Conservation (phyloP, 192 early-diverging fungal genomes). For the Lobosporangium transversale region DNA sequence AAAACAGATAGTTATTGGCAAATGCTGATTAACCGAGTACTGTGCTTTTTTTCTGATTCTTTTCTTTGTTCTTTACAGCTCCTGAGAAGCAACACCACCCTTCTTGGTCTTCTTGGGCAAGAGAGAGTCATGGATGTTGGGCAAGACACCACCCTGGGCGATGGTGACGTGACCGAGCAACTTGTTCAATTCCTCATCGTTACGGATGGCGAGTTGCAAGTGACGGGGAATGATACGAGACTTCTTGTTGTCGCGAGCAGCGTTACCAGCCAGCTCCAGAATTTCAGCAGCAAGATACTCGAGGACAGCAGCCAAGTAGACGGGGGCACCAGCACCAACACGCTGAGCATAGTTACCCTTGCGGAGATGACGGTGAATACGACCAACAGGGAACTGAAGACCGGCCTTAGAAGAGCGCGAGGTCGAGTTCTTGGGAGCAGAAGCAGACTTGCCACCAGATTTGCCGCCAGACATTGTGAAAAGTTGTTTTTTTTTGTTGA, state of each 20-base stretch:
- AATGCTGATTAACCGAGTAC: conserved; percentile 6
- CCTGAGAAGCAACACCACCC: conserved; percentile 68
- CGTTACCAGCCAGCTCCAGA: conserved; percentile 95
- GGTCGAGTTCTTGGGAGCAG: conserved; percentile 68
- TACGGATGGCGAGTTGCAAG: conserved; percentile 93
- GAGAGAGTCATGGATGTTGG: conserved; percentile 90
- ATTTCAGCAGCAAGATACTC: conserved; percentile 97
- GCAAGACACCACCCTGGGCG: conserved; percentile 93
- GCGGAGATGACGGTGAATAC: conserved; percentile 94
- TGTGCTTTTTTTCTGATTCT: conserved; percentile 20
- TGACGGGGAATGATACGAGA: conserved; percentile 95
- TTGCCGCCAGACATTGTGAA: conserved; percentile 69
- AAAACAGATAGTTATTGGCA: background rate
- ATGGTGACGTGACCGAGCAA: conserved; percentile 77
- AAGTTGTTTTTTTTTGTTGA: conserved; percentile 6
- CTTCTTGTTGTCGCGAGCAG: conserved; percentile 95
- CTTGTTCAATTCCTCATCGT: conserved; percentile 86
- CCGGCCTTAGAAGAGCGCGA: conserved; percentile 88
- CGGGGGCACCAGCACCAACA: conserved; percentile 92
- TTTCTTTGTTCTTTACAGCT: conserved; percentile 61
- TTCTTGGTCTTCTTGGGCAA: conserved; percentile 88
- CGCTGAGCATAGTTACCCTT: conserved; percentile 95
- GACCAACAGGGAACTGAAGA: conserved; percentile 96
- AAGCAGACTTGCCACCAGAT: conserved; percentile 78
- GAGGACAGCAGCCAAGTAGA: conserved; percentile 94